Conservation (phyloP, 1,284 basidiomycete species). For the Phylloboletellus chloephorus region DNA sequence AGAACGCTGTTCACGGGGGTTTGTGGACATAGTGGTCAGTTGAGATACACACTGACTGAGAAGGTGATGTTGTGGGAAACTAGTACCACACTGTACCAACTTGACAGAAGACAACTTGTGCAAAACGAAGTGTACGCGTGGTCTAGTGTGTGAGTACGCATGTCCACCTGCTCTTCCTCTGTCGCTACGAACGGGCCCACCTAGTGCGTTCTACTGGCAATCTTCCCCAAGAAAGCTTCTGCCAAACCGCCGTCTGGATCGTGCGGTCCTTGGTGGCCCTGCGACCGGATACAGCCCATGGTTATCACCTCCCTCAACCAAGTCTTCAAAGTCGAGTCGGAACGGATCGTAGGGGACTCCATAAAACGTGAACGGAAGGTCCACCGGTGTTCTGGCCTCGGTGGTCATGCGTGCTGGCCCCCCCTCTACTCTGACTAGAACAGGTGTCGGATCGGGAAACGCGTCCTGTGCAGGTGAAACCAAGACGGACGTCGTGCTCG, state of each 20-base stretch:
- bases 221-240: slow-evolving; percentile 14
- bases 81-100: not conserved
- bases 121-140: not conserved
- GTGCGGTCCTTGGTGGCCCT: slow-evolving; percentile 6
- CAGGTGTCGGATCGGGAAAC: slow-evolving; percentile 22
- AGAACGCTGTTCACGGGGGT: slow-evolving; percentile 14
- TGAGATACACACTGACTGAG: too few species aligned
- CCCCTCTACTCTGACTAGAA: not conserved
- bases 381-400: not conserved
- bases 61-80: slow-evolving; percentile 4
- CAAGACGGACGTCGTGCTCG: slow-evolving; percentile 1
- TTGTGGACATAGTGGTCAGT: slow-evolving; percentile 16
- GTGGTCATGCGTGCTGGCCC: not conserved
- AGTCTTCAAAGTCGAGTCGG: slow-evolving; percentile 11
- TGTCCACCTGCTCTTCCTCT: not conserved
- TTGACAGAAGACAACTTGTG: not conserved
- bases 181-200: too few species aligned
- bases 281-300: slow-evolving; percentile 11
- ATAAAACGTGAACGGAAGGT: slow-evolving; percentile 3
- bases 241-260: slow-evolving; percentile 17
- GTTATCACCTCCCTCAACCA: not conserved
- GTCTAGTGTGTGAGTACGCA: not conserved
- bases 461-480: slow-evolving; percentile 16
- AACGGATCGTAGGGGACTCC: slow-evolving; percentile 20
- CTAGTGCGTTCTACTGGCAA: slow-evolving; percentile 10